A percentile compares a stretch with the other conserved stretches of the same genome.
phyloP scores from a whole-genome alignment of 768 basidiomycete genomes.

The Podaxis pistillaris region DNA sequence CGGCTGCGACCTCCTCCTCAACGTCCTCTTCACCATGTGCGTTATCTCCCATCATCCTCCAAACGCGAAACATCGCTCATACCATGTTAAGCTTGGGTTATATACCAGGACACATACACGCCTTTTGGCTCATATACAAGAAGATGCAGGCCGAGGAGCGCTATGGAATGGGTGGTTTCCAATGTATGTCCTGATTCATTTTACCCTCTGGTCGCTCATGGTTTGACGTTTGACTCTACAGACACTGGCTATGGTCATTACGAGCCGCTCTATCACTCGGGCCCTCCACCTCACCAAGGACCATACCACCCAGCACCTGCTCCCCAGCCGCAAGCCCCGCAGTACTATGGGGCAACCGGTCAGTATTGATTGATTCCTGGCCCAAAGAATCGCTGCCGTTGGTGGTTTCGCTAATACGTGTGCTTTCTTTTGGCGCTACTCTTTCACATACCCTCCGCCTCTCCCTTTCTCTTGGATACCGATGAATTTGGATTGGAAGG shows the following conservation, averaged over 20 bases:
- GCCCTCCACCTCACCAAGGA: slow-evolving; percentile 18
- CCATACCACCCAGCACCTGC: slow-evolving; percentile 3
- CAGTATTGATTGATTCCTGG: slow-evolving; percentile 18
- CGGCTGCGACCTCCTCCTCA: slow-evolving; percentile 84
- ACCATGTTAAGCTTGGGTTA: slow-evolving; percentile 60
- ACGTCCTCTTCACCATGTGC: slow-evolving; percentile 75
- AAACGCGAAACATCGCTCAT: not conserved
- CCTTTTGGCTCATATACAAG: slow-evolving; percentile 89
- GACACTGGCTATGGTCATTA: slow-evolving; percentile 43
- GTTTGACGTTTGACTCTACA: slow-evolving; percentile 15
- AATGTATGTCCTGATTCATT: slow-evolving; percentile 51
- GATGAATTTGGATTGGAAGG: not conserved
- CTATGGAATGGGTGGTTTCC: slow-evolving; percentile 75
- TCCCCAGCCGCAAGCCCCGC: slow-evolving; percentile 27
- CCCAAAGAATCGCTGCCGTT: not conserved
- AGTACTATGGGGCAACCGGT: slow-evolving; percentile 42
- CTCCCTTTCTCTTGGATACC: not conserved
- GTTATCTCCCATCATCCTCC: slow-evolving; percentile 20
- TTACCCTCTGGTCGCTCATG: not conserved
- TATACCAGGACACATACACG: slow-evolving; percentile 71
- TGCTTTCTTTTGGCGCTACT: not conserved
- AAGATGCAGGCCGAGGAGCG: slow-evolving; percentile 85
- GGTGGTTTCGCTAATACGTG: not conserved
- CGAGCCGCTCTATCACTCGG: slow-evolving; percentile 34
- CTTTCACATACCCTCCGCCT: not conserved